Evolutionary conservation across 2,329 filamentous ascomycete species (phyloP).

Genomic region (Penicillium sp.): DNA sequence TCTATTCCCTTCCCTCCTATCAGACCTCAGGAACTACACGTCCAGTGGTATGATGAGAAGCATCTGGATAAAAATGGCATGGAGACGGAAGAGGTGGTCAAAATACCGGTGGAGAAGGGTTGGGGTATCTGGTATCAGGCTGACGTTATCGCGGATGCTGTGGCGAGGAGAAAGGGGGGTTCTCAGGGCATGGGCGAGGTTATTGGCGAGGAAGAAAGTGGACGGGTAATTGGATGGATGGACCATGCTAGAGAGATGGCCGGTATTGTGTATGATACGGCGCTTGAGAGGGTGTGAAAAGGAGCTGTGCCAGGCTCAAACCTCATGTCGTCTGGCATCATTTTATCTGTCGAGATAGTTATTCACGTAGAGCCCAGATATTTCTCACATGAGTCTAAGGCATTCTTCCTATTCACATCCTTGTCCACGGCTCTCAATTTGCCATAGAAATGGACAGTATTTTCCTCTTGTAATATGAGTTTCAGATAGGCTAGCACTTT

Average conservation of each 20-base stretch:
- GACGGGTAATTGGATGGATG: conserved; percentile 25
- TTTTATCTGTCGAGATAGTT: not conserved
- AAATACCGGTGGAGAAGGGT: conserved; percentile 24
- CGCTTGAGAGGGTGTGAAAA: conserved; percentile 4
- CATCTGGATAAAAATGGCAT: conserved; percentile 26
- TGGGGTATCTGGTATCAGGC: conserved; percentile 36
- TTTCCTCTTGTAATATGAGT: no score
- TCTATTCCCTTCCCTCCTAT: conserved; percentile 30
- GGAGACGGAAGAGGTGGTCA: conserved; percentile 29
- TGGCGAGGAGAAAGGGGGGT: conserved; percentile 6
- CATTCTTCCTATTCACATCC: no score
- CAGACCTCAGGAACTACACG: conserved; percentile 26
- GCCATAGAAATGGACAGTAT: no score
- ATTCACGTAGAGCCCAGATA: not conserved
- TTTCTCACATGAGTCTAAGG: no score
- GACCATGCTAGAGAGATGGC: conserved; percentile 20
- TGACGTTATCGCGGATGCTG: conserved; percentile 28
- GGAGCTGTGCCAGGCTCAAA: not conserved
- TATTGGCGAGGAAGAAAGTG: conserved; percentile 22
- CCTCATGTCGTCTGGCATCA: not conserved
- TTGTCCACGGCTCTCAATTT: no score
- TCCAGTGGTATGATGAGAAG: conserved; percentile 28
- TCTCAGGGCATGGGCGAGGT: conserved; percentile 7
- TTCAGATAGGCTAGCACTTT: no score
- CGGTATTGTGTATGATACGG: conserved; percentile 21